Base-by-base conservation (phyloP, 1,139 yeast species). In the Hyphopichia fennica region DNA sequence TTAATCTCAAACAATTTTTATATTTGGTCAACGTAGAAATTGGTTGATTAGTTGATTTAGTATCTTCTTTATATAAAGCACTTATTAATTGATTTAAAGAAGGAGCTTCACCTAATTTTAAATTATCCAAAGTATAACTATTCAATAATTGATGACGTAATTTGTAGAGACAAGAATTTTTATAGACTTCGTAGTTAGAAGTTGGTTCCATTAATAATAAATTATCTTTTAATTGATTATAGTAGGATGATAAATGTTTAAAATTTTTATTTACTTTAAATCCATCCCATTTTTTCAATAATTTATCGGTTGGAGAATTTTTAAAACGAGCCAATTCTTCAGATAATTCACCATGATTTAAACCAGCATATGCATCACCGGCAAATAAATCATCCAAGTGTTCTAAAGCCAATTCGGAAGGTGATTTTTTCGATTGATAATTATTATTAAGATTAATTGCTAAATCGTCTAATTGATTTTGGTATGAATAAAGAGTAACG, bases 81-180 rank as follows among this genome's bases (percentile, higher is more conserved):
- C 62, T 58, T 19, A 62, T 58, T n/a, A 62, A 39, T 25, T 61
- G 65, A 45, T 57, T 51, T 39, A 65, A 49, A 6, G 65, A 58
- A 2, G 75, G 74, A 2, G 78, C 77, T 44, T 64, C 65, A 2
- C 78, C 78, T 13, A 65, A 51, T 37, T 56, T 59, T 30, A 66
- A 46, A 44, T 65, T 54, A 39, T 61, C 56, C 40, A 72, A 59
- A 2, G 77, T 70, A 48, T 56, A 66, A 11, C 62, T 50, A 30
- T 60, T 54, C 22, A 63, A 11, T 30, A 62, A 53, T 4, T 41
- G 41, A 2, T 73, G 70, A 20, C 60, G 53, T 48, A 23, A 25
- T 11, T 25, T 25, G 13, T 7, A 25, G 8, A 25, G 11, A 9
- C 3, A 3, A 4, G 28, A 25, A 3, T 28, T n/a, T n/a, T 14